Base-by-base conservation (phyloP, 1,284 basidiomycete species). In the Mrakiaceae sp. region DNA sequence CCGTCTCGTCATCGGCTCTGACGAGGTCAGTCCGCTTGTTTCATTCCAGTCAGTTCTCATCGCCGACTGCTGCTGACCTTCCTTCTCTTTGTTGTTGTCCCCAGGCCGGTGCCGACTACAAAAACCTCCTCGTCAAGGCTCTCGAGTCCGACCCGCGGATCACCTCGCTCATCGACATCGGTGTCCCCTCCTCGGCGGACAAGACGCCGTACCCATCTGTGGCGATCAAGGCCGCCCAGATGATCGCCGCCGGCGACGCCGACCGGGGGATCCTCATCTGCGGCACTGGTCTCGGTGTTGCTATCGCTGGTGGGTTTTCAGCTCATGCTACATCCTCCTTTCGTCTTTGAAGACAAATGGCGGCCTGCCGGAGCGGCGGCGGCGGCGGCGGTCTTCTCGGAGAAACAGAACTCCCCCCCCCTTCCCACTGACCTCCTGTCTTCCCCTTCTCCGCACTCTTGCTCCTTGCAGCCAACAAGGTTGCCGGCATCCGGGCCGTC, bases 201-300 rank as follows among this genome's bases (percentile, higher is more conserved):
- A 74, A 74, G 68, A 79, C 77, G 10, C 75, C 77, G 10, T 79
- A 79, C 68, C 78, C 78, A 0, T 75, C 77, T 68, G 72, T 78
- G 14, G 78, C 76, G 10, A 74, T 78, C 56, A 74, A 72, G 16
- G 78, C 77, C 0, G 78, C 77, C 4, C 70, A 72, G 66, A 77
- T 75, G 69, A 72, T 79, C 8, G 72, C 73, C 4, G 68, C 68
- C 43, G 78, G 77, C 10, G 75, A 78, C 66, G 77, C 75, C 11
- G 76, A 79, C 68, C 72, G 78, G 53, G 78, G 74, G 0, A 70
- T 79, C 27, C 70, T 79, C 67, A 73, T 79, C 62, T 79, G 78
- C 66, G 78, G 78, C 7, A 79, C 78, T 46, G 77, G 77, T 55
- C 71, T 75, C 47, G 75, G 75, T 50, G 77, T 79, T 55, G 77